phyloP scores from a whole-genome alignment of 164 flowering plant species.

The Amborella trichopoda region DNA sequence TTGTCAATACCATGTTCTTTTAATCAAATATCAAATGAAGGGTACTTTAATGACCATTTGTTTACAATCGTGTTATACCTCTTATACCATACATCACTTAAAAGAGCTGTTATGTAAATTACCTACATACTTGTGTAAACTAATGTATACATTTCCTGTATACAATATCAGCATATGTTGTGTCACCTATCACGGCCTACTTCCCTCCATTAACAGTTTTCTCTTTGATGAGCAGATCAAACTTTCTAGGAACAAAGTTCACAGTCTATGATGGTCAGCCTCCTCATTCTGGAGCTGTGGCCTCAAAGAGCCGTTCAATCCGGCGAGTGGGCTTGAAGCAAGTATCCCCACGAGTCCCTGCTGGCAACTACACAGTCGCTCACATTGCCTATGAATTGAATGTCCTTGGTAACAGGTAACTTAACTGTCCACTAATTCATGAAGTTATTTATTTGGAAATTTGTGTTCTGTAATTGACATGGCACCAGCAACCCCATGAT shows the following conservation, averaged over 20 bases:
- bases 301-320: constrained; percentile 47
- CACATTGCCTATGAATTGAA: constrained; percentile 64
- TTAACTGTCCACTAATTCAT: too few species aligned
- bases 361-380: constrained; percentile 57
- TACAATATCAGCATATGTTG: not conserved
- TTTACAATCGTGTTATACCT: not conserved
- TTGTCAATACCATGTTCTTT: too few species aligned
- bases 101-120: not conserved
- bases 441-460: too few species aligned
- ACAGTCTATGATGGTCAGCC: constrained; percentile 59
- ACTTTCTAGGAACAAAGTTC: constrained; percentile 68
- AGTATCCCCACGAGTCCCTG: constrained; percentile 55
- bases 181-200: not conserved
- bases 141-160: not conserved
- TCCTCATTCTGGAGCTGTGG: constrained; percentile 50
- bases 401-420: constrained; percentile 71
- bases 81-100: not conserved
- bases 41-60: not conserved
- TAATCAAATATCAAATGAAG: too few species aligned
- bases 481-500: too few species aligned
- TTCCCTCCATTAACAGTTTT: not conserved
- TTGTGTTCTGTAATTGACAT: too few species aligned
- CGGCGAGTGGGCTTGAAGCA: constrained; percentile 47
- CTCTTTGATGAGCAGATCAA: constrained; percentile 32
- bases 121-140: not conserved